Conservation (phyloP, 768 basidiomycete species). For the Hericium erinaceus region DNA sequence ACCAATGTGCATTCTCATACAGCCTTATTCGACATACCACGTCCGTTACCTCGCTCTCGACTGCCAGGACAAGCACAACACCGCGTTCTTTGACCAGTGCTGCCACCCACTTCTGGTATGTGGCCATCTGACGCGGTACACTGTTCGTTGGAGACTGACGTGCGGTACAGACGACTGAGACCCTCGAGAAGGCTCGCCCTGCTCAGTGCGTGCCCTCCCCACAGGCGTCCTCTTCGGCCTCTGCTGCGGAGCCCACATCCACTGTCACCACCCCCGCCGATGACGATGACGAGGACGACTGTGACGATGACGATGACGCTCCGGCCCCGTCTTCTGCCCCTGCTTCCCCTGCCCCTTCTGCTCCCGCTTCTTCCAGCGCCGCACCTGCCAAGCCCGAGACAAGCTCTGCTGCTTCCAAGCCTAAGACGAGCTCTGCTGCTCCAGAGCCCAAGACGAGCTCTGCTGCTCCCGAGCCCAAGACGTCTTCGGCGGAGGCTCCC, state of each 20-base stretch:
- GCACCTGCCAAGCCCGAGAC: slow-evolving; percentile 11
- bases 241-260: slow-evolving; percentile 3
- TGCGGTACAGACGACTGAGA: slow-evolving; percentile 37
- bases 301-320: slow-evolving; percentile 7
- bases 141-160: not conserved
- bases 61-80: slow-evolving; percentile 31
- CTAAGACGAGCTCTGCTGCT: slow-evolving; percentile 4
- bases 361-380: not conserved
- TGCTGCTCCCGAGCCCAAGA: slow-evolving; percentile 12
- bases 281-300: slow-evolving; percentile 15
- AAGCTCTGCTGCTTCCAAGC: slow-evolving; percentile 10
- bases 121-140: slow-evolving; percentile 4
- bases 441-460: slow-evolving; percentile 7
- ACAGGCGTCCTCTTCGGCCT: slow-evolving; percentile 11
- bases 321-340: slow-evolving; percentile 2
- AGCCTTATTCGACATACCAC: slow-evolving; percentile 52
- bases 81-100: slow-evolving; percentile 51
- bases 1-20: slow-evolving; percentile 15
- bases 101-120: slow-evolving; percentile 63
- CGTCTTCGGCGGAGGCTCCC: not conserved
- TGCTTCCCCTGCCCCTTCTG: not conserved
- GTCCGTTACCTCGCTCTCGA: slow-evolving; percentile 49
- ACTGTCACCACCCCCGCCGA: slow-evolving; percentile 1
- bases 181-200: slow-evolving; percentile 34
- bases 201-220: slow-evolving; percentile 43